Percentiles rank a stretch among this genome's conserved stretches.
These are phyloP conservation scores for Leucosporidium scottii DNA, from an alignment of 768 basidiomycete genomes.

Conservation along the genomic window DNA sequence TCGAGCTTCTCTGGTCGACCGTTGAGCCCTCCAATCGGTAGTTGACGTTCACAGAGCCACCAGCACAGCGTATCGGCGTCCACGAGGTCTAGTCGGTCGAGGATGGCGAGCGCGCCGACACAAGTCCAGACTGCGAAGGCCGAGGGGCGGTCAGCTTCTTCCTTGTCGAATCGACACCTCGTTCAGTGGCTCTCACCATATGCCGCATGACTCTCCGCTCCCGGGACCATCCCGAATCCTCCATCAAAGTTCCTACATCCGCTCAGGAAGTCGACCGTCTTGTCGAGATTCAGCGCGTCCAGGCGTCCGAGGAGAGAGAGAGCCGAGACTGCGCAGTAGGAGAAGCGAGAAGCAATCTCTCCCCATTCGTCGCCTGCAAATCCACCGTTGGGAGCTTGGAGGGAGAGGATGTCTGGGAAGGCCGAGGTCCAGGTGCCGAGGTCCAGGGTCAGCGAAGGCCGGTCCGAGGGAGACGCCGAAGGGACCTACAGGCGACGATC, in stretches of 20 bases:
- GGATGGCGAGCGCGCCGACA: constrained; percentile 74
- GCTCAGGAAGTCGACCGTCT: constrained; percentile 62
- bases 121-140: constrained; percentile 70
- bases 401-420: constrained; percentile 64
- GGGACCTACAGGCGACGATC: constrained; percentile 61
- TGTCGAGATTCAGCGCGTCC: constrained; percentile 58
- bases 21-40: constrained; percentile 88
- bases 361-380: constrained; percentile 87
- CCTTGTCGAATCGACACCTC: neutral
- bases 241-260: constrained; percentile 90
- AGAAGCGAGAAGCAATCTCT: constrained; percentile 87
- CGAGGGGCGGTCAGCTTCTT: neutral
- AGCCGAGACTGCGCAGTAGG: constrained; percentile 75
- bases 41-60: constrained; percentile 91
- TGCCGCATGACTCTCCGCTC: constrained; percentile 86
- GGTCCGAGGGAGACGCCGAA: neutral
- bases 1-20: constrained; percentile 96
- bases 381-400: constrained; percentile 71
- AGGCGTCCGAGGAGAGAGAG: constrained; percentile 73
- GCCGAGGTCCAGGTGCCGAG: too few species aligned
- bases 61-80: constrained; percentile 73
- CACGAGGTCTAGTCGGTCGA: constrained; percentile 68
- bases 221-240: constrained; percentile 74
- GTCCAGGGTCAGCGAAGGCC: neutral
- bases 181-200: constrained; percentile 56